Percentiles rank a stretch among this genome's conserved stretches.
phyloP scores from a whole-genome alignment of 164 flowering plant genomes.

The Stephania japonica region DNA sequence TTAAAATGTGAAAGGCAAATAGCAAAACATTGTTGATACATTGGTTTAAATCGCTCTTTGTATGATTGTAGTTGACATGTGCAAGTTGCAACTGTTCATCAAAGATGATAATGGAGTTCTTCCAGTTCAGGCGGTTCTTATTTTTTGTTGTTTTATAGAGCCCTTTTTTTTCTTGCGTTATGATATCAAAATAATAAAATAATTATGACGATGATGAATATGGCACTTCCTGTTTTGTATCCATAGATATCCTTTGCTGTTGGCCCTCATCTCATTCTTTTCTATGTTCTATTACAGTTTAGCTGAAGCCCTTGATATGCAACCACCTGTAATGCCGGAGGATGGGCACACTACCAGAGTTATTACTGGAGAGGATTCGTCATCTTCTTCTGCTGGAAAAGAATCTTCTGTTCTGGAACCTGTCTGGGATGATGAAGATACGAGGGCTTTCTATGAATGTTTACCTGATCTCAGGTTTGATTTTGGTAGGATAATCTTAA shows the following conservation, averaged over 20 bases:
- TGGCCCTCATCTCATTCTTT: neutral
- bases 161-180: too few species aligned
- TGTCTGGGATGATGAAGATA: conserved; percentile 97
- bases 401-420: conserved; percentile 72
- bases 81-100: neutral
- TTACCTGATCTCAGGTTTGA: conserved; percentile 92
- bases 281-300: conserved; percentile 38
- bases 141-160: too few species aligned
- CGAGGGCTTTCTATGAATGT: conserved; percentile 89
- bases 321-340: conserved; percentile 97
- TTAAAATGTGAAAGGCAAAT: conserved; percentile 1
- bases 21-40: neutral
- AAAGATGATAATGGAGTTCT: neutral
- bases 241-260: neutral
- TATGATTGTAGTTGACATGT: neutral
- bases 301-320: conserved; percentile 97
- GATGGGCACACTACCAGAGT: conserved; percentile 93
- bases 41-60: neutral
- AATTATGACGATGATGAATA: too few species aligned
- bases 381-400: conserved; percentile 64
- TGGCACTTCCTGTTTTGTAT: neutral
- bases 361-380: conserved; percentile 71
- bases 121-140: too few species aligned
- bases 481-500: conserved; percentile 6
- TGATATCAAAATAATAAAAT: too few species aligned